phyloP scores from a whole-genome alignment of 2,329 filamentous ascomycete genomes.

The Lachnellula hyalina region DNA sequence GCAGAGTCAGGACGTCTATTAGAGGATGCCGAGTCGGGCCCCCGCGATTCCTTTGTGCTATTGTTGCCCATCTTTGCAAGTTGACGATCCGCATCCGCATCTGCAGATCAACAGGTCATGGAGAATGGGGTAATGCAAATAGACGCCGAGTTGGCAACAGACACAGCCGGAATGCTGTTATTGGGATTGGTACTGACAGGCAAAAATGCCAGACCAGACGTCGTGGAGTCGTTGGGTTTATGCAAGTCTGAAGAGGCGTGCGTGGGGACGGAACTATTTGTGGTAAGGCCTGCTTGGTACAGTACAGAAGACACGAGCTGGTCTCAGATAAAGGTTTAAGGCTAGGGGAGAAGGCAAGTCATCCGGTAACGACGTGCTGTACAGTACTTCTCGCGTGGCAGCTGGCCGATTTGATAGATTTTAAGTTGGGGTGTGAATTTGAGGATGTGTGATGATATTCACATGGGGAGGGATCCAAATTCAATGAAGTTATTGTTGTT shows the following conservation, averaged over 20 bases:
- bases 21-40: constrained; percentile 20
- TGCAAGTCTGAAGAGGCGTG: constrained; percentile 25
- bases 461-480: neutral
- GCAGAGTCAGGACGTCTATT: constrained; percentile 16
- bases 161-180: neutral
- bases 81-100: constrained; percentile 18
- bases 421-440: neutral
- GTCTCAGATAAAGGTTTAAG: constrained; percentile 16
- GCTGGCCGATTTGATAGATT: no score
- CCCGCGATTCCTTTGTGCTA: constrained; percentile 26
- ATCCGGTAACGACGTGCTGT: constrained; percentile 10
- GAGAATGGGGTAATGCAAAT: constrained; percentile 7
- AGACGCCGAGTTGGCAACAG: neutral
- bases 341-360: constrained; percentile 19
- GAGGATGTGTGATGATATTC: neutral
- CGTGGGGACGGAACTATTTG: constrained; percentile 1
- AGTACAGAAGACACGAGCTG: constrained; percentile 14
- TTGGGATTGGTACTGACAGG: neutral
- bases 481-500: no score
- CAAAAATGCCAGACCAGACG: constrained; percentile 7
- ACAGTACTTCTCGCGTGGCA: neutral
- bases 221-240: constrained; percentile 20
- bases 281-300: neutral
- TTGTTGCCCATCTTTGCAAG: constrained; percentile 30
- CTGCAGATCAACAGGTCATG: constrained; percentile 24